Base-by-base conservation (phyloP, 495 filamentous ascomycete species). In the Aspergillus kassunensis region DNA sequence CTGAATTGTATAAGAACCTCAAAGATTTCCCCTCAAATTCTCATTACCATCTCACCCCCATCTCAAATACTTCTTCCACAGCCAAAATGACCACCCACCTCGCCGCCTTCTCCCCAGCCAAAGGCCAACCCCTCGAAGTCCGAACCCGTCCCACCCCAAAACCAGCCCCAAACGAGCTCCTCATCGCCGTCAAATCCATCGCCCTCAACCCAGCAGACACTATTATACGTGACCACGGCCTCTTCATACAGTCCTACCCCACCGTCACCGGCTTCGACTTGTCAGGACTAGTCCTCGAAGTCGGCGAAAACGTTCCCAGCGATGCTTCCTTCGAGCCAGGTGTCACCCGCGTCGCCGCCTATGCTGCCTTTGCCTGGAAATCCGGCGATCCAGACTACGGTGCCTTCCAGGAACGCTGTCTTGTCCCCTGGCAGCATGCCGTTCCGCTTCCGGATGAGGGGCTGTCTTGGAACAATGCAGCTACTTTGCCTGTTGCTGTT, bases 201-300 rank as follows among this genome's bases (percentile, higher is more conserved):
- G 77, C 75, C 6, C 45, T 80, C 19, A 80, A 80, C 55, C 73
- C 72, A 6, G 44, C 72, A 36, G 75, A 79, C 55, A 40, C 41
- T 24, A 54, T 55, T 46, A 64, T 66, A 31, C 70, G 67, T 1
- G 63, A 74, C 15, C 36, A 44, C 7, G 72, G 72, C 45, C 56
- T 52, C 36, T 44, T 54, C 31, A 50, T 72, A n/a, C 21, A 58
- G 5, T 18, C 27, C 19, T 76, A 71, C 56, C 74, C 76, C 0
- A 59, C 71, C 4, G 55, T 79, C n/a, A 1, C 72, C 12, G 75
- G 73, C 31, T 70, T 65, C 13, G 76, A 79, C 44, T 51, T 73
- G 13, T 64, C 62, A 0, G 75, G 76, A 2, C 49, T 68, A 4
- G 64, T 80, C 21, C 42, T 67, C 49, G 49, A 61, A 21, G 45